Evolutionary conservation across 2,329 filamentous ascomycete genomes (phyloP), one percentile per base, ranked within the genome.

Genomic region (Cordyceps cicadae): DNA sequence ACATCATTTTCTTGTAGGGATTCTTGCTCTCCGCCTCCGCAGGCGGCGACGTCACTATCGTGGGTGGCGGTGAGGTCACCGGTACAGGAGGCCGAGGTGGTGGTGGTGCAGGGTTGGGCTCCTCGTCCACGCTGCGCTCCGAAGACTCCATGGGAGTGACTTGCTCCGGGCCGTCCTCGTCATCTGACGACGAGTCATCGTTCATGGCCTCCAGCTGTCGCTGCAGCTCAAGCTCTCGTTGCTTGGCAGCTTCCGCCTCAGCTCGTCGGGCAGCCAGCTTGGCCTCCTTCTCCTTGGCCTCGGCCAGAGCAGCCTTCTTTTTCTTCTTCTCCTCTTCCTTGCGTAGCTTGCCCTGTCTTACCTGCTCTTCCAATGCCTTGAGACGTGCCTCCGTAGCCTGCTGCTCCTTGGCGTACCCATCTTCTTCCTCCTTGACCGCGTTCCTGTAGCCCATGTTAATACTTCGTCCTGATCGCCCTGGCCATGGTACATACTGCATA

Each of bases 241-340:
- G 90, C 69, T 88, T 88, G 7, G 93, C 92, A 37, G 89, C 90
- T 74, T 97, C 94, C 61, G 97, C 88, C 74, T 99, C 93, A 1
- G 90, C 92, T 66, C 90, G 87, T 68, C 94, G 90, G 41, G 89
- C 88, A 26, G 90, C 90, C 65, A 97, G 79, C 71, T 89, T 88
- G 58, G 86, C 80, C 72, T 97, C 93, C 71, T 95, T 92, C 68
- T 96, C 90, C 73, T 91, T 93, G 8, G 92, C 85, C 66, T 94
- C 90, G 54, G 88, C 89, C 69, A 89, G 81, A 11, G 92, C 92
- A 24, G 91, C 93, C 77, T 96, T 92, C 79, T 92, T 94, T 67
- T 84, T 88, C 64, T 87, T 90, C 79, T 96, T 97, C 76, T 97
- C 94, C 73, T 99, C 94, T 66, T 95, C 89, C 75, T 96, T 97